These are phyloP conservation scores for Senecio squalidus DNA, from an alignment of 140 eudicot genomes.

Conservation along the genomic window DNA sequence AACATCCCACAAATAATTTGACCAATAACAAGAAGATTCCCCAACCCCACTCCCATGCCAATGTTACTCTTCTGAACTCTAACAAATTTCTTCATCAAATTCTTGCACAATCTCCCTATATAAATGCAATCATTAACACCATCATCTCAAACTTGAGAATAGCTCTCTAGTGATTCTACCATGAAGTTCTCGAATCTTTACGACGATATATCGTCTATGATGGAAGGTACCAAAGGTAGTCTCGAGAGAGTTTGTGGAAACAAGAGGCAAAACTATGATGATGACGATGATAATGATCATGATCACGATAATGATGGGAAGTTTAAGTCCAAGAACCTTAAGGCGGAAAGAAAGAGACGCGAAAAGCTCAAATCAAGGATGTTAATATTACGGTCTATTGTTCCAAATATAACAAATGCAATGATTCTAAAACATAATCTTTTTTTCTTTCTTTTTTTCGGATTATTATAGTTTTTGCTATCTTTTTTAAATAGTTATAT, in stretches of 20 bases:
- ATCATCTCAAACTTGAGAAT: background rate
- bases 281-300: slow-evolving; percentile 17
- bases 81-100: slow-evolving; percentile 32
- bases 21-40: slow-evolving; percentile 81
- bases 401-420: slow-evolving; percentile 90
- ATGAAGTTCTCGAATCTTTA: slow-evolving; percentile 30
- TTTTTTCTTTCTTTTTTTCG: background rate
- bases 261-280: slow-evolving; percentile 10
- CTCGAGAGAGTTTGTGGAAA: slow-evolving; percentile 16
- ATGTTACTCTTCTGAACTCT: slow-evolving; percentile 51
- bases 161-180: background rate
- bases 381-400: slow-evolving; percentile 66
- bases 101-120: slow-evolving; percentile 25
- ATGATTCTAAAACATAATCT: slow-evolving; percentile 16
- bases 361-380: slow-evolving; percentile 64
- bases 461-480: background rate
- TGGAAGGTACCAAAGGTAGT: slow-evolving; percentile 22
- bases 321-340: slow-evolving; percentile 73
- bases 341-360: slow-evolving; percentile 76
- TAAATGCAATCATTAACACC: slow-evolving; percentile 9
- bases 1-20: slow-evolving; percentile 45
- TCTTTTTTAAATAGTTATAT: background rate
- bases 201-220: slow-evolving; percentile 16
- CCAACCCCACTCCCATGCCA: slow-evolving; percentile 14
- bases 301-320: slow-evolving; percentile 28